Evolutionary conservation across 441 rosid genomes (phyloP), one percentile per base, ranked within the genome.

Genomic region (Aleurites moluccanus): DNA sequence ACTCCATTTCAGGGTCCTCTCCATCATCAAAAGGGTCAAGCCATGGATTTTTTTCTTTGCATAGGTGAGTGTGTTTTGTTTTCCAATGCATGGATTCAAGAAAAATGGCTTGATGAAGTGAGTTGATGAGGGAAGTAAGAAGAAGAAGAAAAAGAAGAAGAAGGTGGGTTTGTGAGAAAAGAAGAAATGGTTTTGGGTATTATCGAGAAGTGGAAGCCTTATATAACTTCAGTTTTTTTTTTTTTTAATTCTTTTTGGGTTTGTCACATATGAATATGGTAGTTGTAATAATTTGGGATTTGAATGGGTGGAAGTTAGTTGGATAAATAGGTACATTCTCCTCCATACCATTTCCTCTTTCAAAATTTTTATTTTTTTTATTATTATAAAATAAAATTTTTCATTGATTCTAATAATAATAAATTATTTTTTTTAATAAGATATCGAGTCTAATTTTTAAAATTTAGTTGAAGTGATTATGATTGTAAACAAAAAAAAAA

Each of bases 1-100:
- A 95, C 52, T 91, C 97, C 87, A 81, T 74, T 9, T 85, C 74
- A 1, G 90, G 93, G 82, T 92, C 98, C 53, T 86, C 89, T 0
- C 90, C 96, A 52, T 90, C 89, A 55, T 91, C 94, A 49, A 94
- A 94, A 15, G 86, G 96, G 83, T 91, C 99, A 20, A 90, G 84
- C 99, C 98, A 92, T 2, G 85, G 82, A 82, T 90, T 95, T 86
- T 88, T 85, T 88, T 94, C 90, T 86, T 87, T 59, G 82, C 86
- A 61, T 74, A 49, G 72, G 80, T 79, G 52, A 73, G 74, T 13
- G 81, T 69, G 60, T 75, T 15, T 35, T 69, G 35, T 49, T 62
- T 60, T 13, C 79, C 75, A 61, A 83, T n/a, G 40, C 67, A 78
- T 61, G 70, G 73, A 44, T 23, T 69, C 2, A 81, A 75, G 61